Evolutionary conservation across 169 alveolate species (phyloP), one percentile per base, ranked within the genome.

Genomic region (Miamiensis avidus): DNA sequence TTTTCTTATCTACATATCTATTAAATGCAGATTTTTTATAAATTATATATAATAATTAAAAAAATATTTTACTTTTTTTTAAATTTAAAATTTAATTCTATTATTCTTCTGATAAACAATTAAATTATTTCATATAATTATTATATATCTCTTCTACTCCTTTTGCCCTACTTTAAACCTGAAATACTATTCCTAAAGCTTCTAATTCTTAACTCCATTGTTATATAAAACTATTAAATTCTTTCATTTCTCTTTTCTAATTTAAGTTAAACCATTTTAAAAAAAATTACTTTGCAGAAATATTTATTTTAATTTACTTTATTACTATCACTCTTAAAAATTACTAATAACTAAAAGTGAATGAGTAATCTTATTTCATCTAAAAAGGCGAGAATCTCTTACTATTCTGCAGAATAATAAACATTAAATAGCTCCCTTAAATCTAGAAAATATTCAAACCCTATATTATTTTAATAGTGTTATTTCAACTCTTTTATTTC

Each of bases 161-260:
- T n/a, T 20, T 0, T 49, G 28, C 25, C 0, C n/a, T 28, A n/a
- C 76, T n/a, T 1, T 79, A 33, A 16, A n/a, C 15, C 0, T 28
- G 27, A 34, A 79, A 79, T 28, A n/a, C 31, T 28, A 79, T 64
- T 0, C 84, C 84, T 28, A 49, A 28, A n/a, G 25, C 31, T 28
- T 20, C 34, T 65, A 79, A 29, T 6, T 79, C 65, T 29, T 64
- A 29, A n/a, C 65, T 34, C 26, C 74, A 49, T 1, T 28, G 28
- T 34, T 79, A 34, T 11, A 79, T 79, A 29, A 79, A 79, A n/a
- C 25, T 64, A 30, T 34, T 29, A 30, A 79, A 79, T 16, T 34
- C 84, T 65, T 79, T 79, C 76, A 79, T 79, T 32, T 79, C 29
- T 34, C 64, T 65, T 79, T 65, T 79, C 84, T 79, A 29, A 49